Conservation (phyloP, 306 rosid genomes). For the Amphicarpaea edgeworthii region DNA sequence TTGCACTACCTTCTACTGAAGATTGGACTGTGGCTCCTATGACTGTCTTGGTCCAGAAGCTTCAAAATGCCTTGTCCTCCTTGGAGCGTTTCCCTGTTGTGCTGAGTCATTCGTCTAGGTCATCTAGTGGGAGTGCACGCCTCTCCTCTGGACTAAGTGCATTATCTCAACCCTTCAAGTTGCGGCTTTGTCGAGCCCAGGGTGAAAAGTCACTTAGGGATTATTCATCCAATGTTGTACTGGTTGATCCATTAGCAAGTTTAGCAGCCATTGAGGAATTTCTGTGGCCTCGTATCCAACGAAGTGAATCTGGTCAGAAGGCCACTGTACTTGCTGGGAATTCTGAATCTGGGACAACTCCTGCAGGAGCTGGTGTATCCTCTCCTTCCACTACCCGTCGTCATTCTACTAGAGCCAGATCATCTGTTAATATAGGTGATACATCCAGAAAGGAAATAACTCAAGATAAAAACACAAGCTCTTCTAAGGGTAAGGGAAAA, state of each 20-base stretch:
- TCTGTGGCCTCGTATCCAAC: constrained; percentile 97
- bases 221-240: constrained; percentile 90
- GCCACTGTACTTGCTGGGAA: constrained; percentile 70
- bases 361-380: constrained; percentile 74
- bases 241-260: constrained; percentile 95
- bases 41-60: constrained; percentile 92
- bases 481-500: constrained; percentile 96
- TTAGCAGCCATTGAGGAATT: constrained; percentile 98
- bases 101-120: constrained; percentile 93
- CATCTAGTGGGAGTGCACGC: constrained; percentile 89
- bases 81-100: constrained; percentile 97
- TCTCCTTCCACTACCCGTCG: constrained; percentile 77
- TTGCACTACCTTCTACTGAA: constrained; percentile 71
- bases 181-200: constrained; percentile 94
- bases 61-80: constrained; percentile 97
- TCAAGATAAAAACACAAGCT: constrained; percentile 80
- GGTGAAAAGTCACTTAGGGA: constrained; percentile 93
- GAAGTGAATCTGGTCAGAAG: constrained; percentile 86
- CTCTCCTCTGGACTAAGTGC: constrained; percentile 96
- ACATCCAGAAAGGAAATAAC: constrained; percentile 64
- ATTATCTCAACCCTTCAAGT: constrained; percentile 89
- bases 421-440: constrained; percentile 85
- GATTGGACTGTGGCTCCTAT: constrained; percentile 63
- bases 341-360: constrained; percentile 84
- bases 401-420: constrained; percentile 84